Evolutionary conservation across 2,329 filamentous ascomycete genomes (phyloP), one percentile per base, ranked within the genome.

Genomic region (Colletotrichum coccodes): DNA sequence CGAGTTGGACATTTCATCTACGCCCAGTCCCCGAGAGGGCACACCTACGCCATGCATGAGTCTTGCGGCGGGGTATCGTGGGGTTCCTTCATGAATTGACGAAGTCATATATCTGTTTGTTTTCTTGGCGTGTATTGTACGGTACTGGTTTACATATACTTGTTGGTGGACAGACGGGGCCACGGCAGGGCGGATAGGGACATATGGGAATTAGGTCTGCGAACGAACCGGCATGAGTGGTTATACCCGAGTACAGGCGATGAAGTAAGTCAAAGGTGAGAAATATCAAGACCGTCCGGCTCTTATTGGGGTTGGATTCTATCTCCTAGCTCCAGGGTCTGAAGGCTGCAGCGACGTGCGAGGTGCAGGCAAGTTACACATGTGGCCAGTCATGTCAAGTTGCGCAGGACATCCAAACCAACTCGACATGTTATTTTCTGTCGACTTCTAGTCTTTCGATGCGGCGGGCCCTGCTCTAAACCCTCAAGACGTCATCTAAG

Each of bases 71-170:
- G 30, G n/a, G n/a, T 4, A 30, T 36, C 9, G 3, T 7, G 26
- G 40, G 28, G 42, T 50, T 26, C 40, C 14, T 50, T 34, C 60
- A 69, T 50, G 61, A 69, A 44, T 60, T 69, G 36, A 69, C 62
- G 66, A 69, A 69, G 62, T 49, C 49, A 54, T 6, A 49, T 46
- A 21, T 26, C 12, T 53, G 16, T 57, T 14, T 18, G 7, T 28
- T 34, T 54, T 58, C 21, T 34, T 49, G 44, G 4, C 23, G 42
- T 59, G 21, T 36, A 59, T n/a, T 47, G 36, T 59, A 47, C 21
- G 42, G 21, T 26, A 47, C n/a, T 28, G 30, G 3, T n/a, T 8
- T 23, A 18, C 32, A 49, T 42, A 26, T 34, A 32, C 47, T 53
- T 38, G 40, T 21, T 11, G 5, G 23, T 3, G 21, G 56, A 57